Base-by-base conservation (phyloP, 352 stramenopile species). In the Phytophthora pistaciae region DNA sequence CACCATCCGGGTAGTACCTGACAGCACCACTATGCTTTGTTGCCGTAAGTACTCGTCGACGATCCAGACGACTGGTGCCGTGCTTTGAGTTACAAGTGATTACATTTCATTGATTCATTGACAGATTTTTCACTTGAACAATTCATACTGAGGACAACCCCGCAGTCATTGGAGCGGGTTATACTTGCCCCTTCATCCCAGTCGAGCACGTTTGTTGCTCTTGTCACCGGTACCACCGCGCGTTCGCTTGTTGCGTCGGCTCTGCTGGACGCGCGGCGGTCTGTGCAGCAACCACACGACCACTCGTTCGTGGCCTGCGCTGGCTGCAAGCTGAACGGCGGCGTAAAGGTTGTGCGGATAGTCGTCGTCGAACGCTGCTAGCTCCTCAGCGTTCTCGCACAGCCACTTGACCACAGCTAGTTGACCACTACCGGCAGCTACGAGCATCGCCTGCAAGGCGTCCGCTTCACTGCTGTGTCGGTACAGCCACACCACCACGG, bases 391-490 rank as follows among this genome's bases (percentile, higher is more conserved):
- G 40, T 68, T 68, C n/a, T 21, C 9, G 16, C 53, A 61, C 18
- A 68, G 29, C 61, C 61, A 58, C 20, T 61, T 60, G 36, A 68
- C 40, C 5, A 68, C 52, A 16, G 10, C 18, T 27, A 68, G 18
- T 53, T 68, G 61, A 8, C 61, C 61, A 50, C 25, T 48, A 42
- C 52, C n/a, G 3, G 61, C 61, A 20, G 61, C 61, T 20, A 61
- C 52, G 11, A 68, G 61, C 61, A 61, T 68, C 33, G 61, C 52
- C 38, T 68, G 61, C n/a, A 68, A 31, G 16, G 52, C 52, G 25
- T 68, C 16, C 29, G 42, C 4, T 9, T 61, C 50, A 2, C 50
- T 18, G 10, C 52, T 40, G 27, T 68, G 20, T 9, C 38, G 40
- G 13, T 68, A 69, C 21, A 69, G 44, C 62, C 62, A 69, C 18